Percentiles rank a stretch among this genome's conserved stretches.
Conservation (phyloP, 371 early-diverging fungal genomes). For the Lichtheimia hyalospora region DNA sequence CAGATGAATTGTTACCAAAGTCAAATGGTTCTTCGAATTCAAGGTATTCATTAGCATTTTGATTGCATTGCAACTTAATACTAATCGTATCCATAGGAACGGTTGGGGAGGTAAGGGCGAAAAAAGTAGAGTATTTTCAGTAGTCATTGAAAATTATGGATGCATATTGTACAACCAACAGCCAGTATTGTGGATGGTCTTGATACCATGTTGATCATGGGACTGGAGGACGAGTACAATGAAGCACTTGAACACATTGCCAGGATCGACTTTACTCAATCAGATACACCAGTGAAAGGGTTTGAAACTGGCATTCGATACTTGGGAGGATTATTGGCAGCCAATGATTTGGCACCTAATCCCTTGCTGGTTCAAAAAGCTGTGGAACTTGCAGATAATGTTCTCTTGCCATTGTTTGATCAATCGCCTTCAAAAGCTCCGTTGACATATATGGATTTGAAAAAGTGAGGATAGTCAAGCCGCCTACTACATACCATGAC, state of each 20-base stretch:
- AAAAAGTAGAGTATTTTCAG: background rate
- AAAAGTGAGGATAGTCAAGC: conserved; percentile 13
- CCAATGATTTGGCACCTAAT: conserved; percentile 61
- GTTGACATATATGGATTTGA: conserved; percentile 66
- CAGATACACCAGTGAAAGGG: conserved; percentile 29
- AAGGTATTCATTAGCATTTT: conserved; percentile 52
- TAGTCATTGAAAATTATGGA: background rate
- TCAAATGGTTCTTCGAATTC: conserved; percentile 51
- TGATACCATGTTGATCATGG: conserved; percentile 86
- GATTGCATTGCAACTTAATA: too few relatives aligned
- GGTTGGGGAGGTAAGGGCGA: conserved; percentile 50
- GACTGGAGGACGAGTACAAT: conserved; percentile 57
- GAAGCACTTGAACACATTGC: conserved; percentile 53
- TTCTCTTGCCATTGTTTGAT: conserved; percentile 72
- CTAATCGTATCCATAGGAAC: conserved; percentile 16
- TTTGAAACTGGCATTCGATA: conserved; percentile 79
- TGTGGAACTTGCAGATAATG: conserved; percentile 67
- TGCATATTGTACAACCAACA: conserved; percentile 3
- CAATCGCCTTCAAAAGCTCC: conserved; percentile 69
- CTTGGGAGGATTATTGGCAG: conserved; percentile 66
- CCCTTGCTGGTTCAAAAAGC: conserved; percentile 65
- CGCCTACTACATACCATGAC: background rate
- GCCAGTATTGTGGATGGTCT: conserved; percentile 80
- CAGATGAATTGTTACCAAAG: conserved; percentile 57
- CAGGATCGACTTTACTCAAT: conserved; percentile 52